These are phyloP conservation scores for Nectriaceae sp. DNA, from an alignment of 2,329 filamentous ascomycete genomes.

Conservation along the genomic window DNA sequence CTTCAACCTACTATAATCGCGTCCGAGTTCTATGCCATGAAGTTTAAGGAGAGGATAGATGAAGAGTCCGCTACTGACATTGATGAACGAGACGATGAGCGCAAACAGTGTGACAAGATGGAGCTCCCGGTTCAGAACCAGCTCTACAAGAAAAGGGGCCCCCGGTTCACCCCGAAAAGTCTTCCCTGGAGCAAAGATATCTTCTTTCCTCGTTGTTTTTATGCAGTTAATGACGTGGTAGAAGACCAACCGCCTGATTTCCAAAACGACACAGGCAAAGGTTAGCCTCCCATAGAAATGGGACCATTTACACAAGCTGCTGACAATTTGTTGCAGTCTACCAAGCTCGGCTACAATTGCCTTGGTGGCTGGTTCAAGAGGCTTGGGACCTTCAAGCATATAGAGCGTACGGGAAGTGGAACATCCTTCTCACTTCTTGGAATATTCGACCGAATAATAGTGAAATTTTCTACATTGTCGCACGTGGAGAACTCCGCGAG, in stretches of 20 bases:
- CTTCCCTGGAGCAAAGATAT: not conserved
- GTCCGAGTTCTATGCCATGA: conserved; percentile 2
- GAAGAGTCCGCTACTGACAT: no score
- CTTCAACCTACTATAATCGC: conserved; percentile 4
- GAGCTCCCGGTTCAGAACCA: not conserved
- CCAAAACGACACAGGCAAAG: not conserved
- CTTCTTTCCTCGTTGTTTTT: not conserved
- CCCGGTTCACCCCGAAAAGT: not conserved
- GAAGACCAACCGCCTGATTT: not conserved
- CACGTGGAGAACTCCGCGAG: not conserved
- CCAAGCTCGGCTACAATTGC: conserved; percentile 5
- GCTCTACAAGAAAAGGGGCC: not conserved
- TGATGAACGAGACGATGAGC: not conserved
- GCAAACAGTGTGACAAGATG: not conserved
- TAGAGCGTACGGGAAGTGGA: conserved; percentile 11
- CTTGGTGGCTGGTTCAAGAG: not conserved
- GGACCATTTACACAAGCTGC: not conserved
- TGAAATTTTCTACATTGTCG: not conserved
- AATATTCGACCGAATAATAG: no score
- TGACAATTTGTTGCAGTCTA: conserved; percentile 1
- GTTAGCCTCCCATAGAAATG: not conserved
- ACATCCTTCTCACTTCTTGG: not conserved
- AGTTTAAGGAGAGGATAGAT: not conserved
- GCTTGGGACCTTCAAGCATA: conserved; percentile 12
- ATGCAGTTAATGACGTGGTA: not conserved